Evolutionary conservation across 192 early-diverging fungal genomes (phyloP).

Genomic region (Coemansia sp.): DNA sequence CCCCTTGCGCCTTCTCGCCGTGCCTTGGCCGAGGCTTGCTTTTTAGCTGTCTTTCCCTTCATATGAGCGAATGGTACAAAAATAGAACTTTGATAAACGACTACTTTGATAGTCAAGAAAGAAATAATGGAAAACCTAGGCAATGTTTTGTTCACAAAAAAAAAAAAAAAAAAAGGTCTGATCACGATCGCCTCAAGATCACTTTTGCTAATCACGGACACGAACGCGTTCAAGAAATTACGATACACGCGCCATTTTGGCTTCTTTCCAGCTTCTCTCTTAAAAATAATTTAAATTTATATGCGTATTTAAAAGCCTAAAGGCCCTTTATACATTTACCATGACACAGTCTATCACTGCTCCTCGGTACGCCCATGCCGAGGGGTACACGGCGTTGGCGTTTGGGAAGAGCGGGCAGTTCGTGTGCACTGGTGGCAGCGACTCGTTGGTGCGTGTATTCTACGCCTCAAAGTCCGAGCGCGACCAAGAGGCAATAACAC

Average conservation of each 20-base stretch:
- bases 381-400: conserved; percentile 49
- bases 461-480: conserved; percentile 24
- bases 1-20: background rate
- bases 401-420: conserved; percentile 33
- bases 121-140: background rate
- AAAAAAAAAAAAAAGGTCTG: background rate
- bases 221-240: background rate
- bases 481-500: conserved; percentile 48
- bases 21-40: conserved; percentile 17
- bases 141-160: background rate
- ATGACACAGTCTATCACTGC: conserved; percentile 29
- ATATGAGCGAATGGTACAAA: background rate
- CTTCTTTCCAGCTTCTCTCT: background rate
- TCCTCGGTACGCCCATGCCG: conserved; percentile 46
- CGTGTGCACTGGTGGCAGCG: conserved; percentile 50
- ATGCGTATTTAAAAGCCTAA: background rate
- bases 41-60: background rate
- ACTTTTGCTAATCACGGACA: background rate
- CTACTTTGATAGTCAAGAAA: background rate
- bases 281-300: background rate
- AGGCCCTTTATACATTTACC: background rate
- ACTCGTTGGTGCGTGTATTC: conserved; percentile 48
- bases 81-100: background rate
- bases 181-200: conserved; percentile 4
- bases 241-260: background rate